Conservation (phyloP, 768 basidiomycete species). For the Lactifluus volemus region DNA sequence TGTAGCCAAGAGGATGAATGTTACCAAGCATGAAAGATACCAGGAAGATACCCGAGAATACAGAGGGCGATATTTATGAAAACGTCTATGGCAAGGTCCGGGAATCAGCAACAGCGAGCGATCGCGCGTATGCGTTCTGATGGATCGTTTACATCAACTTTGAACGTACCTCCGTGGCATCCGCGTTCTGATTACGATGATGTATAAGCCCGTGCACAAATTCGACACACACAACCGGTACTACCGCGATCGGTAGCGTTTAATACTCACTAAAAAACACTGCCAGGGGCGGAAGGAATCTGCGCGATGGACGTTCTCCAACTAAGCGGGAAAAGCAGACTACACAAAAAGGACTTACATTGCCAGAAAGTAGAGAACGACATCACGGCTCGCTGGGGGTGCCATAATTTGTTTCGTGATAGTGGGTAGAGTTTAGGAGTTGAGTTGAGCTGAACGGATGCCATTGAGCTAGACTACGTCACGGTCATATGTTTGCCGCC, state of each 20-base stretch:
- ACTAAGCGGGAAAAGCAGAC: neutral
- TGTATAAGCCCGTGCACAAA: neutral
- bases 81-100: slow-evolving; percentile 23
- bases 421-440: too few species aligned
- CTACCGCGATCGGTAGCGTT: neutral
- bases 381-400: slow-evolving; percentile 18
- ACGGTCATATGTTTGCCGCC: too few species aligned
- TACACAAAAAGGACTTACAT: slow-evolving; percentile 21
- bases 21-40: slow-evolving; percentile 36
- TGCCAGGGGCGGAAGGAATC: slow-evolving; percentile 27
- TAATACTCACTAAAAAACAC: slow-evolving; percentile 28
- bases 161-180: slow-evolving; percentile 20
- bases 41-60: slow-evolving; percentile 39
- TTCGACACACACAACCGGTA: too few species aligned
- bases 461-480: too few species aligned
- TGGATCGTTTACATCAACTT: neutral
- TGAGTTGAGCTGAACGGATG: too few species aligned
- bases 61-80: slow-evolving; percentile 34
- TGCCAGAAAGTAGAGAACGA: slow-evolving; percentile 27
- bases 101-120: neutral
- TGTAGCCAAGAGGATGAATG: neutral
- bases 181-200: slow-evolving; percentile 21
- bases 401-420: neutral
- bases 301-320: neutral
- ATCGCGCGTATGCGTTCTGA: neutral